phyloP scores from a whole-genome alignment of 1,284 basidiomycete genomes.

The Tilletiopsis washingtonensis region DNA sequence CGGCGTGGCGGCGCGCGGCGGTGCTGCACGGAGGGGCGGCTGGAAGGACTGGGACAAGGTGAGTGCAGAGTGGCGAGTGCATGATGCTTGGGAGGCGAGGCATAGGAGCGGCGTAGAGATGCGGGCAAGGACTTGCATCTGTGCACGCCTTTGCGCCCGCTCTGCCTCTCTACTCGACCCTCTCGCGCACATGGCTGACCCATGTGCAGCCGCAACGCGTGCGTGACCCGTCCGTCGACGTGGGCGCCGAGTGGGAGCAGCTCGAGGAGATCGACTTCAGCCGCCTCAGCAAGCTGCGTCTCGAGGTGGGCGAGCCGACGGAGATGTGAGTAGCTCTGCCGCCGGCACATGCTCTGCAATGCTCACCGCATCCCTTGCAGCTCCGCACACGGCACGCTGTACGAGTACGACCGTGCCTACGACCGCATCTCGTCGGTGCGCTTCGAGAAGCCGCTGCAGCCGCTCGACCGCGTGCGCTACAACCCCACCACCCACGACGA shows the following conservation, averaged over 20 bases:
- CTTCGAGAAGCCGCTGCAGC: constrained; percentile 78
- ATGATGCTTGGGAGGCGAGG: too few species aligned
- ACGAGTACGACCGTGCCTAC: constrained; percentile 87
- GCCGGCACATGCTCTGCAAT: too few species aligned
- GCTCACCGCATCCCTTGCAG: constrained; percentile 49
- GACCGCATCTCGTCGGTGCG: constrained; percentile 86
- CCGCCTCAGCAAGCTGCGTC: constrained; percentile 78
- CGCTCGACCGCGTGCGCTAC: constrained; percentile 91
- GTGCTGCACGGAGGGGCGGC: constrained; percentile 57
- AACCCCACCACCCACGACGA: constrained; percentile 97
- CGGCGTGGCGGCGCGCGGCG: not conserved
- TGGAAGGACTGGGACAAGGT: constrained; percentile 93
- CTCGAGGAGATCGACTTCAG: constrained; percentile 96
- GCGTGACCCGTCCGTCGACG: constrained; percentile 88
- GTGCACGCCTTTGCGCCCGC: constrained; percentile 9
- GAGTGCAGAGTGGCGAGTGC: too few species aligned
- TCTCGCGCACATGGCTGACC: constrained; percentile 46
- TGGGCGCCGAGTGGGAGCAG: constrained; percentile 84
- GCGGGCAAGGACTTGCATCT: not conserved
- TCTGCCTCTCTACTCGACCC: too few species aligned
- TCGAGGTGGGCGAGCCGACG: constrained; percentile 60
- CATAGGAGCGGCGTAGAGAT: constrained; percentile 24
- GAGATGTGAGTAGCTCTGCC: constrained; percentile 19
- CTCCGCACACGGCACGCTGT: constrained; percentile 79
- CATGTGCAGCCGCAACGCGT: constrained; percentile 79